A percentile compares a stretch with the other conserved stretches of the same genome.
phyloP scores from a whole-genome alignment of 1,284 basidiomycete species.

The Boletus smithii region DNA sequence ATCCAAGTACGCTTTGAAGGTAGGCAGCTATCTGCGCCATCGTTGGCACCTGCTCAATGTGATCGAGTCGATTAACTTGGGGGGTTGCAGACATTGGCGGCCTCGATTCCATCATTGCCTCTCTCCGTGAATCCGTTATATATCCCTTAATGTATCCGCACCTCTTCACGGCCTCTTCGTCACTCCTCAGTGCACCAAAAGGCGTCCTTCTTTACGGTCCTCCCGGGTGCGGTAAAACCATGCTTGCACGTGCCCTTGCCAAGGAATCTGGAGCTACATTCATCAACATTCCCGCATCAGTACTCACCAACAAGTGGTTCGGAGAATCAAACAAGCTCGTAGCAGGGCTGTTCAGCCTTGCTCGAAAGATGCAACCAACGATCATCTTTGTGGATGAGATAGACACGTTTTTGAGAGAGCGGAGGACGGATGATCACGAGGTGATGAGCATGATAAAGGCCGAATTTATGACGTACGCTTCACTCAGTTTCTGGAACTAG shows the following conservation, averaged over 20 bases:
- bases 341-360: constrained; percentile 87
- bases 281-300: constrained; percentile 83
- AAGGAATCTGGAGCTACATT: constrained; percentile 98
- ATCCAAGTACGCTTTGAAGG: constrained; percentile 72
- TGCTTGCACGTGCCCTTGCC: constrained; percentile 93
- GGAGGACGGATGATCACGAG: constrained; percentile 89
- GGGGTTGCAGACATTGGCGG: constrained; percentile 83
- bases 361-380: constrained; percentile 77
- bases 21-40: constrained; percentile 31
- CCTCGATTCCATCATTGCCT: constrained; percentile 87
- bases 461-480: constrained; percentile 94
- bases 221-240: constrained; percentile 92
- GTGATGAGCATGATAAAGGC: constrained; percentile 99
- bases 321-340: constrained; percentile 99
- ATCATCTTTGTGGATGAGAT: constrained; percentile 98
- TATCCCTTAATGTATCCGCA: constrained; percentile 92
- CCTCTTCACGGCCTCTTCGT: constrained; percentile 76
- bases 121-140: constrained; percentile 93
- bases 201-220: constrained; percentile 88
- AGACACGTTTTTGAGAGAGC: constrained; percentile 90
- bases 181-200: constrained; percentile 70
- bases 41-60: neutral
- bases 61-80: constrained; percentile 3
- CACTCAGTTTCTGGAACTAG: neutral
- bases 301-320: constrained; percentile 92